These are phyloP conservation scores for Circinella umbellata DNA, from an alignment of 371 early-diverging fungal species.

Conservation along the genomic window DNA sequence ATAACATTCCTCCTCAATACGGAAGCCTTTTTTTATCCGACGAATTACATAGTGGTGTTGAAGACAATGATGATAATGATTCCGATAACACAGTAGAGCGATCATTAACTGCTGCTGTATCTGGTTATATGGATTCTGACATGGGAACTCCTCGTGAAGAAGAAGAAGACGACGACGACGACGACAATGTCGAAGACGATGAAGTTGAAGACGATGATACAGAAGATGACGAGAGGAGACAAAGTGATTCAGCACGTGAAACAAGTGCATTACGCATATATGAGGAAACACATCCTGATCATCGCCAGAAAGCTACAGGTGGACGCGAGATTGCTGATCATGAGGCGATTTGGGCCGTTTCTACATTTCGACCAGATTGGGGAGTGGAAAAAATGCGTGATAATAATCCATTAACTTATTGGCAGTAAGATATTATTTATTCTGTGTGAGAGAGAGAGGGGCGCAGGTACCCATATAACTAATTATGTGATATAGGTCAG, in stretches of 20 bases:
- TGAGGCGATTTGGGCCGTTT: constrained; percentile 72
- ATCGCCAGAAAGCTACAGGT: constrained; percentile 32
- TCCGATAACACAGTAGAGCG: constrained; percentile 12
- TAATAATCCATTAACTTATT: constrained; percentile 74
- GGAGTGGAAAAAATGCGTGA: constrained; percentile 74
- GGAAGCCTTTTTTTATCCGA: constrained; percentile 12
- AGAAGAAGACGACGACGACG: constrained; percentile 2
- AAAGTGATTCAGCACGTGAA: constrained; percentile 32
- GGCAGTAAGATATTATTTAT: constrained; percentile 67
- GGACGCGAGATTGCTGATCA: constrained; percentile 61
- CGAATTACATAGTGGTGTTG: constrained; percentile 1
- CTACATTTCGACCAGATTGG: constrained; percentile 72
- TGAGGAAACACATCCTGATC: constrained; percentile 37
- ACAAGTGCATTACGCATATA: constrained; percentile 29
- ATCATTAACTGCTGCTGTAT: not conserved
- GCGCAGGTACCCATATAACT: not conserved
- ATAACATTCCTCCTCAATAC: not conserved
- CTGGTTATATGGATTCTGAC: constrained; percentile 14
- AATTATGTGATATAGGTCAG: constrained; percentile 52
- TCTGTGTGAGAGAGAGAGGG: not conserved
- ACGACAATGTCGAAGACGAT: not conserved
- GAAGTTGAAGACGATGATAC: constrained; percentile 15
- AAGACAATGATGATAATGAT: constrained; percentile 1
- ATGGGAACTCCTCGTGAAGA: not conserved
- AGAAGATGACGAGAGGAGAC: constrained; percentile 27